Percentiles rank a stretch among this genome's conserved stretches.
These are phyloP conservation scores for Ascobolus immersus DNA, from an alignment of 495 filamentous ascomycete genomes.

Conservation along the genomic window DNA sequence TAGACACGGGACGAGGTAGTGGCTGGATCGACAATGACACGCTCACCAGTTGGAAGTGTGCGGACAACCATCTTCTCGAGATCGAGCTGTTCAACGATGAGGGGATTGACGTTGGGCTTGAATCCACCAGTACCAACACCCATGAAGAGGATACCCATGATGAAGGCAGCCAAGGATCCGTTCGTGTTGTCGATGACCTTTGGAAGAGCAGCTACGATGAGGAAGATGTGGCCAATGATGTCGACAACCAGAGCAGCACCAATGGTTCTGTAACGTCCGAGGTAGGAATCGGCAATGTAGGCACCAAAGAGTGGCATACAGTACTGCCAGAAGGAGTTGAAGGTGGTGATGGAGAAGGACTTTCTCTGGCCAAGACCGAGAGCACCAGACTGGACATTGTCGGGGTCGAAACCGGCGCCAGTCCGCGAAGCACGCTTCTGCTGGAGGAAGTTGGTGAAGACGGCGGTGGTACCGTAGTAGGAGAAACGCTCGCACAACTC, in stretches of 20 bases:
- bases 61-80: constrained; percentile 21
- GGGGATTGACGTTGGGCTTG: constrained; percentile 37
- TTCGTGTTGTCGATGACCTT: constrained; percentile 29
- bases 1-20: constrained; percentile 36
- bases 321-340: constrained; percentile 57
- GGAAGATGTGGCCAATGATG: constrained; percentile 38
- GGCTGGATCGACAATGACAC: constrained; percentile 43
- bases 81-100: constrained; percentile 32
- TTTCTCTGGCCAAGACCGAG: constrained; percentile 39
- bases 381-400: constrained; percentile 33
- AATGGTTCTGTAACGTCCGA: constrained; percentile 49
- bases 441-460: constrained; percentile 50
- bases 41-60: constrained; percentile 28
- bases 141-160: constrained; percentile 39
- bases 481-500: constrained; percentile 59
- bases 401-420: constrained; percentile 24
- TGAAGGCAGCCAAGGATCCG: constrained; percentile 30
- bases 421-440: constrained; percentile 31
- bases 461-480: constrained; percentile 50
- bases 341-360: constrained; percentile 32
- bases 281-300: constrained; percentile 45
- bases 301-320: constrained; percentile 34
- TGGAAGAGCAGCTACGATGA: constrained; percentile 37
- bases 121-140: constrained; percentile 39
- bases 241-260: constrained; percentile 29